These are phyloP conservation scores for Hericium coralloides DNA, from an alignment of 768 basidiomycete species.

Conservation along the genomic window DNA sequence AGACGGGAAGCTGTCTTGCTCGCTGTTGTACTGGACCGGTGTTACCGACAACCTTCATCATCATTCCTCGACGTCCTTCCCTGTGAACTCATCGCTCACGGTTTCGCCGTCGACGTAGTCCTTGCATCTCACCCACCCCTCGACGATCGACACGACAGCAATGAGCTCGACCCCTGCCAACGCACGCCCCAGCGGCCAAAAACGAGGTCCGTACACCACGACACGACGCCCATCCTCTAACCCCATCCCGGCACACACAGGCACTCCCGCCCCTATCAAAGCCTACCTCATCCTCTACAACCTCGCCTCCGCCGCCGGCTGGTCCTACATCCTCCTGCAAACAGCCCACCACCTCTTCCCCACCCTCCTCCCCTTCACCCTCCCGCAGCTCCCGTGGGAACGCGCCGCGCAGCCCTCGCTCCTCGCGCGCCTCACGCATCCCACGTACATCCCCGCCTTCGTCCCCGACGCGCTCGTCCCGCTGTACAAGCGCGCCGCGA, in stretches of 20 bases:
- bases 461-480: conserved; percentile 33
- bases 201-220: too few species aligned
- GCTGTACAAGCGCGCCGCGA: conserved; percentile 40
- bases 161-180: not conserved
- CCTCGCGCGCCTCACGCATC: conserved; percentile 2
- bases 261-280: conserved; percentile 4
- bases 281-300: conserved; percentile 15
- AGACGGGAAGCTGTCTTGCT: too few species aligned
- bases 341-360: conserved; percentile 8
- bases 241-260: not conserved
- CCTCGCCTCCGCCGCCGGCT: conserved; percentile 8
- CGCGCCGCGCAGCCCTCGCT: not conserved
- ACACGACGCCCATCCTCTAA: too few species aligned
- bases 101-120: not conserved
- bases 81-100: too few species aligned
- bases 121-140: not conserved
- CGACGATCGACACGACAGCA: not conserved
- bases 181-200: too few species aligned
- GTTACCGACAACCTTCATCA: too few species aligned
- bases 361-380: not conserved
- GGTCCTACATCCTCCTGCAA: conserved; percentile 9
- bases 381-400: not conserved
- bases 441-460: conserved; percentile 23
- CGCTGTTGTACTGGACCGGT: too few species aligned
- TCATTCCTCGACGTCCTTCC: too few species aligned